phyloP scores from a whole-genome alignment of 2,329 filamentous ascomycete genomes.

The Acrodontium crateriforme region DNA sequence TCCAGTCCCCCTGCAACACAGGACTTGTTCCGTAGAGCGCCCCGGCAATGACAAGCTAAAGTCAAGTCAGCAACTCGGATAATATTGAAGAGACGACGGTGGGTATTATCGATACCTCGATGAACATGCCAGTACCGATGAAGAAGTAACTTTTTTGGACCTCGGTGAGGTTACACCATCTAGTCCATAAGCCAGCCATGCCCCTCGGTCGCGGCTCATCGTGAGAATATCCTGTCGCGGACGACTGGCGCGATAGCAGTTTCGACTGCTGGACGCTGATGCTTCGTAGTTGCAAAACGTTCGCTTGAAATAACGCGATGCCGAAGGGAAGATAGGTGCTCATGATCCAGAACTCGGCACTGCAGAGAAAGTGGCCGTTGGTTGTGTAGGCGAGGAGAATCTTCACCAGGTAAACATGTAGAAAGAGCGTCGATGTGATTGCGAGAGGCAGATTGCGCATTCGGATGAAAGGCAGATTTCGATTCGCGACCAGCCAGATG shows the following conservation, averaged over 20 bases:
- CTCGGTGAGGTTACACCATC: constrained; percentile 17
- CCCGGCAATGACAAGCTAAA: constrained; percentile 10
- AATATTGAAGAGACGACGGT: background rate
- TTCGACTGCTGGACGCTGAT: constrained; percentile 11
- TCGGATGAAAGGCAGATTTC: constrained; percentile 10
- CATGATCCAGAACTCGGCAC: constrained; percentile 54
- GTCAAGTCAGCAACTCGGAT: background rate
- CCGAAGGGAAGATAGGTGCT: constrained; percentile 50
- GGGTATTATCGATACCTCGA: constrained; percentile 40
- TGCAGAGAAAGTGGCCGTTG: constrained; percentile 32
- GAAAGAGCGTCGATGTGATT: constrained; percentile 9
- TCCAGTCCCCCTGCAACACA: constrained; percentile 13
- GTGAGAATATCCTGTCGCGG: constrained; percentile 1
- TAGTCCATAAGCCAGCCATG: background rate
- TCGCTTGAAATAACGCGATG: constrained; percentile 52
- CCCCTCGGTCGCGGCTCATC: constrained; percentile 1
- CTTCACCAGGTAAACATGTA: constrained; percentile 31
- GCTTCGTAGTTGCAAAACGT: constrained; percentile 44
- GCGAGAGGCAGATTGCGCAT: constrained; percentile 15
- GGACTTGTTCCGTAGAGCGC: constrained; percentile 9
- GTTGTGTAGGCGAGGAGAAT: constrained; percentile 27
- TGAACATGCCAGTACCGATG: constrained; percentile 40
- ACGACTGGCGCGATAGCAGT: constrained; percentile 6
- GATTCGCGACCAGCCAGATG: constrained; percentile 10
- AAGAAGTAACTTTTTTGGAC: constrained; percentile 36